A percentile compares a stretch with the other conserved stretches of the same genome.
These are phyloP conservation scores for Coniella lustricola DNA, from an alignment of 2,329 filamentous ascomycete species.

Conservation along the genomic window DNA sequence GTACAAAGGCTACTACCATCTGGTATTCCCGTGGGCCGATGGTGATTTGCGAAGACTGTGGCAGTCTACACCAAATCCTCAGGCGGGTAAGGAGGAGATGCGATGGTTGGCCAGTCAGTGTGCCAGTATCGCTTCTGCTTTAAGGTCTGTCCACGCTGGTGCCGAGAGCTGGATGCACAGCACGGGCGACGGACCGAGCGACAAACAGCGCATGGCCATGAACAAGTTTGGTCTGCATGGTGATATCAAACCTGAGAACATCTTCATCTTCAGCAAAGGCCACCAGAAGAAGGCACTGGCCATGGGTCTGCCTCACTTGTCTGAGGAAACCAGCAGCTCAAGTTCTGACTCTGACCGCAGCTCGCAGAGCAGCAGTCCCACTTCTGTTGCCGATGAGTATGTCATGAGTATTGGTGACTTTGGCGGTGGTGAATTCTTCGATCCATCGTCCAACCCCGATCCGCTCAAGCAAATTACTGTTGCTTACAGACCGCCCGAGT, in stretches of 20 bases:
- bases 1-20: conserved; percentile 15
- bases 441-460: conserved; percentile 12
- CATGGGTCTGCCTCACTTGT: conserved; percentile 13
- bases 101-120: conserved; percentile 16
- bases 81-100: conserved; percentile 14
- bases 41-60: conserved; percentile 15
- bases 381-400: conserved; percentile 7
- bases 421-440: conserved; percentile 17
- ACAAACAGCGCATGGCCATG: conserved; percentile 13
- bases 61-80: conserved; percentile 14
- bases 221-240: conserved; percentile 16
- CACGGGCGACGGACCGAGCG: conserved; percentile 6
- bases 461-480: conserved; percentile 15
- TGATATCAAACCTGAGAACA: conserved; percentile 18
- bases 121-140: conserved; percentile 14
- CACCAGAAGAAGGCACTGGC: conserved; percentile 11
- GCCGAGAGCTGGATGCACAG: conserved; percentile 15
- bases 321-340: conserved; percentile 2
- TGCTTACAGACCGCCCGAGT: conserved; percentile 15
- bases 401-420: conserved; percentile 15
- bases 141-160: conserved; percentile 16
- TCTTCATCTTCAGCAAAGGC: conserved; percentile 16
- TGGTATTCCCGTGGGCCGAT: conserved; percentile 17
- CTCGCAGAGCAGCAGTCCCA: conserved; percentile 9
- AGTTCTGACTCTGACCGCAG: conserved; percentile 1